A percentile compares a stretch with the other conserved stretches of the same genome.
phyloP scores from a whole-genome alignment of 2,329 filamentous ascomycete genomes.

The Tolypocladium pustulatum region DNA sequence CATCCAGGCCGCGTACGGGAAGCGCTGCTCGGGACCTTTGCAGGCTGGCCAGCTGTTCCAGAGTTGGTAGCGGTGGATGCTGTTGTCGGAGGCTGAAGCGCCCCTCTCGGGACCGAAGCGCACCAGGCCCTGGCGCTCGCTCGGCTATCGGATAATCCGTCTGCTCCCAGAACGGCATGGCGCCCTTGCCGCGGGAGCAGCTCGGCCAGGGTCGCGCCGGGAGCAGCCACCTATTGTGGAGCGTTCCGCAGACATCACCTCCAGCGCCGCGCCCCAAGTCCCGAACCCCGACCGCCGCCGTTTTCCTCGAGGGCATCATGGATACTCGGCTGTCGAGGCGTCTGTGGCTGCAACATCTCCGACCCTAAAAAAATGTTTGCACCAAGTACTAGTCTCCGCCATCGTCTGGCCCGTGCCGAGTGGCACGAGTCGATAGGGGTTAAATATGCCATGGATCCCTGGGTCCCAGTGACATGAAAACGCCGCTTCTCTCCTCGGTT shows the following conservation, averaged over 20 bases:
- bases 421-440: not conserved
- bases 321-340: not conserved
- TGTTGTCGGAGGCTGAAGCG: slow-evolving; percentile 1
- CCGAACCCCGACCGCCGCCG: not conserved
- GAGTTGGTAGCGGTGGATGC: not conserved
- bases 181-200: not conserved
- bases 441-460: not conserved
- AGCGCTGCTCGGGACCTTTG: not conserved
- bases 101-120: slow-evolving; percentile 5
- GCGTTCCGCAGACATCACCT: not conserved
- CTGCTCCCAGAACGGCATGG: not conserved
- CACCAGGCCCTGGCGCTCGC: not conserved
- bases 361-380: not conserved
- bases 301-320: not conserved
- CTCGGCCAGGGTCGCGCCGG: not conserved
- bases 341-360: not conserved
- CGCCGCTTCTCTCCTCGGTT: not conserved
- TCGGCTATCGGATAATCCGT: not conserved
- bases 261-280: not conserved
- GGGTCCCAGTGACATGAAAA: not conserved
- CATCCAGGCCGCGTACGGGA: not conserved
- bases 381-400: not conserved
- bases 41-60: not conserved
- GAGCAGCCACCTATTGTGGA: not conserved
- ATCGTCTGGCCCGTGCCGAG: not conserved